Evolutionary conservation across 805 yeast genomes (phyloP).

Genomic region (Osmozyma mogii): DNA sequence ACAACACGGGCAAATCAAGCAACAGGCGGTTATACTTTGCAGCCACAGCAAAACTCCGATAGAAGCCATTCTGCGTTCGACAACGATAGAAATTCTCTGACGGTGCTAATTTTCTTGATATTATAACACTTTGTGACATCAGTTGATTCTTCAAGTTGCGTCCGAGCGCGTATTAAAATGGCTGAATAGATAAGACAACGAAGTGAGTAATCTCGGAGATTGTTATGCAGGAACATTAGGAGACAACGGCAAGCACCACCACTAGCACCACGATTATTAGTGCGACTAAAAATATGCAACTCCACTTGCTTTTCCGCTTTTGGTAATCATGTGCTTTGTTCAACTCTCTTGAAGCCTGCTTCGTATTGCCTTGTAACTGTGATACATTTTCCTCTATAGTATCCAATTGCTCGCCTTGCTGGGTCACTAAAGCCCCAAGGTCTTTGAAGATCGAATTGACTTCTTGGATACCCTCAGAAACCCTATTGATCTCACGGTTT

Average conservation of each 20-base stretch:
- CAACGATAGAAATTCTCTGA: constrained; percentile 29
- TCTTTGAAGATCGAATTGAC: constrained; percentile 82
- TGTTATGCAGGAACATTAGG: constrained; percentile 15
- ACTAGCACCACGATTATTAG: constrained; percentile 52
- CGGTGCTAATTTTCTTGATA: constrained; percentile 19
- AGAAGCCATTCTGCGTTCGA: constrained; percentile 22
- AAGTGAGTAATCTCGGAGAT: not conserved
- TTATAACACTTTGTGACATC: constrained; percentile 5
- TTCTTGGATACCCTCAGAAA: constrained; percentile 73
- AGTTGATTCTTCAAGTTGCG: constrained; percentile 5
- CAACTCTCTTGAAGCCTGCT: constrained; percentile 64
- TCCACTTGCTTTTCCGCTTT: constrained; percentile 61
- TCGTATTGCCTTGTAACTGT: constrained; percentile 54
- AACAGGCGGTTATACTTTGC: constrained; percentile 21
- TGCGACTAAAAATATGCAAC: constrained; percentile 55
- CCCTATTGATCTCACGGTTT: constrained; percentile 60
- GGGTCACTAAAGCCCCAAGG: constrained; percentile 65
- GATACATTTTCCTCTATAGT: constrained; percentile 75
- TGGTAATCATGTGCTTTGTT: constrained; percentile 71
- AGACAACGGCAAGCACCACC: constrained; percentile 46
- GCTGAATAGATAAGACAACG: not conserved
- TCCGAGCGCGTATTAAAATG: constrained; percentile 1
- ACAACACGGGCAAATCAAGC: constrained; percentile 10
- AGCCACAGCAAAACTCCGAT: constrained; percentile 26
- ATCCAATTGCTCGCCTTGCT: constrained; percentile 82